phyloP scores from a whole-genome alignment of 208 protist genomes.

The Phytomonas sp. region DNA sequence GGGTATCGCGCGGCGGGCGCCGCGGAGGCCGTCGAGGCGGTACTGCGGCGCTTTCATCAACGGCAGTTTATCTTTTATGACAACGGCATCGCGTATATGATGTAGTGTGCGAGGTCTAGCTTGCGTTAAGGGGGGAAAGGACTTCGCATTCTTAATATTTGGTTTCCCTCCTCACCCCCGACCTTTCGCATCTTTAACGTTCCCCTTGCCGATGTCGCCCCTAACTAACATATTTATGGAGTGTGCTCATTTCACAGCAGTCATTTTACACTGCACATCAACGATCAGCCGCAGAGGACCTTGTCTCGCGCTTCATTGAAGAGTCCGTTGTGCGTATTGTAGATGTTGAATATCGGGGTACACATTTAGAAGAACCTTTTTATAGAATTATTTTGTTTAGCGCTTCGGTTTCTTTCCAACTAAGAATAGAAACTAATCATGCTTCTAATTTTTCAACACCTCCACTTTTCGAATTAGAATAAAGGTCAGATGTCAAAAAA shows the following conservation, averaged over 20 bases:
- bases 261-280: background rate
- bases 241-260: background rate
- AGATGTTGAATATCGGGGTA: background rate
- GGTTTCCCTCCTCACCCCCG: background rate
- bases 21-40: constrained; percentile 31
- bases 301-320: background rate
- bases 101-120: constrained; percentile 18
- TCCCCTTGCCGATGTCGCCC: background rate
- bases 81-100: constrained; percentile 73
- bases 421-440: background rate
- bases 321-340: background rate
- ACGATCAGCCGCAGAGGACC: background rate
- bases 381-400: background rate
- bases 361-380: background rate
- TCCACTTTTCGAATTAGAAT: background rate
- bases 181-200: background rate
- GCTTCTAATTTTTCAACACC: background rate
- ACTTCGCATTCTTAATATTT: background rate
- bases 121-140: background rate
- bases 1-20: constrained; percentile 42
- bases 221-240: background rate
- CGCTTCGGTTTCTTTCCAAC: background rate
- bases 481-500: background rate
- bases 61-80: constrained; percentile 77
- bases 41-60: constrained; percentile 60